Evolutionary conservation across 345 rosid genomes (phyloP), one percentile per base, ranked within the genome.

Genomic region (Gossypium sturtianum): DNA sequence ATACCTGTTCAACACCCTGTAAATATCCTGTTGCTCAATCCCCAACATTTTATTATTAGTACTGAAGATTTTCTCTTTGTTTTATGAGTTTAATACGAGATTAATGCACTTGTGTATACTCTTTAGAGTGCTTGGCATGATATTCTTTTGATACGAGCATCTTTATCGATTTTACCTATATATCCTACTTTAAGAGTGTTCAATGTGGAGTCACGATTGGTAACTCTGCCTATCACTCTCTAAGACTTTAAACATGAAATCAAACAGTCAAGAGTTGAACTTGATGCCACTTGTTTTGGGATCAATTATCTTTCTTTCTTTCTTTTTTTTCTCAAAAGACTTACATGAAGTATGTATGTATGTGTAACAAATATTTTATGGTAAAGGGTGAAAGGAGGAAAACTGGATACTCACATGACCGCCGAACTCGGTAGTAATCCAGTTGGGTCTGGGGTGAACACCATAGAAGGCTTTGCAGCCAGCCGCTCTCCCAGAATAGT

Each of bases 371-470:
- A 10, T 6, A 9, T 0, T 27, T 27, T 1, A 23, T 13, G 15
- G 29, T 57, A 27, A 20, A 69, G 3, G 72, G 6, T 25, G 2
- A 16, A 10, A 12, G 60, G 16, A 17, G 58, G 0, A 17, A 51
- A n/a, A 69, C 5, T 17, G 9, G 8, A n/a, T 47, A 77, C 88
- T 48, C 51, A 90, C 94, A 22, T 85, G 84, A 22, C 89, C 87
- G 41, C 91, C 91, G 22, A 83, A 90, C 54, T 88, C 79, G 6
- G 83, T 75, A 0, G 86, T 76, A 29, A 88, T 80, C 94, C 91
- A 88, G 23, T 52, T 43, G 48, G 86, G 86, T 58, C 91, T 71
- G 1, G 94, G 90, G 9, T 64, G 48, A 9, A 88, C 59, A 0
- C 51, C 77, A 20, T 41, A 89, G 58, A 0, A 0, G 27, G 5